Percentiles rank a stretch among this genome's conserved stretches.
Evolutionary conservation across 139 green algal genomes (phyloP).

Genomic region (Limnomonas spitsbergensis): DNA sequence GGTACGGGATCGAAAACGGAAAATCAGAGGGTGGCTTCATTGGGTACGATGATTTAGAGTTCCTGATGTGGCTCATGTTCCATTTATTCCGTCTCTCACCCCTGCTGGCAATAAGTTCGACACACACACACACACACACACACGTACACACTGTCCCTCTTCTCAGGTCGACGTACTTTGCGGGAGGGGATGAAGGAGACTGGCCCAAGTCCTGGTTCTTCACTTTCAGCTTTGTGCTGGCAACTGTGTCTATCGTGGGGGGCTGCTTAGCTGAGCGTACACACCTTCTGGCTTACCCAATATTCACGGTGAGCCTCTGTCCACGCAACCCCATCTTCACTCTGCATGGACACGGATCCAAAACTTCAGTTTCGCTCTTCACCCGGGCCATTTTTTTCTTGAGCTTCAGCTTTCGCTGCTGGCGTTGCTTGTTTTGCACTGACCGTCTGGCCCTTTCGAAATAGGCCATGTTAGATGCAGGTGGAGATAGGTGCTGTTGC

Average conservation of each 20-base stretch:
- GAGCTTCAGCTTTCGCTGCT: not conserved
- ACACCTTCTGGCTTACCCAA: slow-evolving; percentile 24
- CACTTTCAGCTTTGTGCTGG: slow-evolving; percentile 45
- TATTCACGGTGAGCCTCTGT: slow-evolving; percentile 15
- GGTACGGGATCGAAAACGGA: slow-evolving; percentile 67
- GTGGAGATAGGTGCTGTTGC: too few species aligned
- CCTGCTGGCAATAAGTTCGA: not conserved
- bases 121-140: not conserved
- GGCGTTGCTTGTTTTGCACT: not conserved
- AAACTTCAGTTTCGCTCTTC: too few species aligned
- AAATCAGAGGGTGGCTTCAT: slow-evolving; percentile 41
- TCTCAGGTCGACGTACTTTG: not conserved
- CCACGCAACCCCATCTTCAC: too few species aligned
- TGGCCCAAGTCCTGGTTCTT: slow-evolving; percentile 41
- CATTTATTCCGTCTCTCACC: not conserved
- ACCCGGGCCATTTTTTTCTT: not conserved
- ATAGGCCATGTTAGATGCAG: too few species aligned
- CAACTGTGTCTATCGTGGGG: slow-evolving; percentile 40
- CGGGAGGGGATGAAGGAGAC: not conserved
- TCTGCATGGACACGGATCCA: too few species aligned
- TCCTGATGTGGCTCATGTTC: not conserved
- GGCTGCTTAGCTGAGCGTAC: slow-evolving; percentile 54
- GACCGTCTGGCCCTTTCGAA: not conserved
- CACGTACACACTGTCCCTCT: not conserved
- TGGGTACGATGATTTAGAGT: slow-evolving; percentile 33